Base-by-base conservation (phyloP, 441 rosid species). In the California macrophylla region DNA sequence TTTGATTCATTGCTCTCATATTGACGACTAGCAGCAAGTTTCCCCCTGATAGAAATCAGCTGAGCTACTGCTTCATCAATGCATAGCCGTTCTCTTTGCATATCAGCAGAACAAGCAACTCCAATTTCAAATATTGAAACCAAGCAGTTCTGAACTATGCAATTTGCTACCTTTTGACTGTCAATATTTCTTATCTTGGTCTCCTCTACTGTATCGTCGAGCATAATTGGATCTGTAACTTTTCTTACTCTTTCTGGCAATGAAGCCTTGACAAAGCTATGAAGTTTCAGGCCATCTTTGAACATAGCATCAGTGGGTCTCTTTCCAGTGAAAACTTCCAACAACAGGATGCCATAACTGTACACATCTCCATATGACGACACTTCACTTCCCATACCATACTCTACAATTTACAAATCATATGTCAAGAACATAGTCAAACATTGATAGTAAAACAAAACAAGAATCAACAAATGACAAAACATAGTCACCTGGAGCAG, bases 401-500 rank as follows among this genome's bases (percentile, higher is more conserved):
- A 50, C 21, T 73, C 15, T 68, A 21, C 34, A 2, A 3, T 58
- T 60, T 25, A 10, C 24, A 50, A n/a, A 45, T 18, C 21, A 18
- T 1, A 16, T 60, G 20, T 24, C 64, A 60, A 26, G 4, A 34
- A 13, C 12, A 56, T 60, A 47, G 24, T 9, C 18, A 52, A 8
- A 18, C 60, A 21, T 56, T 21, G 28, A 56, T 23, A 24, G n/a
- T 12, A 24, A 58, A 23, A 6, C 7, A 26, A 21, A 23, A 56
- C 0, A 58, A 58, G 30, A 58, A 5, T 16, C 23, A 52, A 16
- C 23, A 52, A 58, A 58, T 10, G 28, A 23, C 63, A 23, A 58
- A 58, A 24, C n/a, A 58, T 60, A 15, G 5, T 32, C n/a, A 66
- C 75, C 75, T 25, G 75, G 75, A 56, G 75, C 58, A 13, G 69